Percentiles rank a stretch among this genome's conserved stretches.
phyloP scores from a whole-genome alignment of 2,329 filamentous ascomycete species.

The Aspergillus sp. region DNA sequence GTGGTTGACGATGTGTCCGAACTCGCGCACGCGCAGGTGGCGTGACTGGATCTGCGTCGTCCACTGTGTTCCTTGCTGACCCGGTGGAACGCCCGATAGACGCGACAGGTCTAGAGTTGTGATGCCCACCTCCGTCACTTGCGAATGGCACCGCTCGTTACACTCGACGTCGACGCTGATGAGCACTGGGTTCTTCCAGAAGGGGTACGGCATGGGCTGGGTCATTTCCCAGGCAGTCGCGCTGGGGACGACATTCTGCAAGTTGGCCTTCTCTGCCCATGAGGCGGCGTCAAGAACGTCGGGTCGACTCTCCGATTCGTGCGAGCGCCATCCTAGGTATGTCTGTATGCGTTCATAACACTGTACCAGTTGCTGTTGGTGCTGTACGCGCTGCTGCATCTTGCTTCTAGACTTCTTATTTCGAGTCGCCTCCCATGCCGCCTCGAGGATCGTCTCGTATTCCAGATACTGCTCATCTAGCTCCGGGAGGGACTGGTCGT shows the following conservation, averaged over 20 bases:
- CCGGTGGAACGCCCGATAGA: constrained; percentile 56
- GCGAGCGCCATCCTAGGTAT: constrained; percentile 67
- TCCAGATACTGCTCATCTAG: constrained; percentile 14
- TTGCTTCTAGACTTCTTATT: constrained; percentile 53
- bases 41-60: constrained; percentile 63
- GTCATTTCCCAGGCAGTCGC: constrained; percentile 45
- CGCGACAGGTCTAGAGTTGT: constrained; percentile 72
- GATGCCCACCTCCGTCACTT: constrained; percentile 83
- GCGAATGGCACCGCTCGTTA: constrained; percentile 64
- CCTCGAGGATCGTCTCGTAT: constrained; percentile 51
- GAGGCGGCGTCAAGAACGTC: constrained; percentile 7
- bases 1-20: constrained; percentile 64
- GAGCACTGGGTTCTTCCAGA: constrained; percentile 64
- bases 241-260: not conserved
- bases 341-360: constrained; percentile 65
- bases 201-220: constrained; percentile 46
- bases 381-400: constrained; percentile 49
- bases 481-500: not conserved
- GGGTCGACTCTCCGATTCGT: constrained; percentile 14
- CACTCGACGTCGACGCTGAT: constrained; percentile 81
- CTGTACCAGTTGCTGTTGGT: constrained; percentile 53
- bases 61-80: constrained; percentile 65
- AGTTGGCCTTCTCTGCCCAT: constrained; percentile 4
- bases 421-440: constrained; percentile 51
- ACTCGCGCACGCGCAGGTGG: constrained; percentile 76